These are phyloP conservation scores for Inosperma sp. DNA, from an alignment of 768 basidiomycete genomes.

Conservation along the genomic window DNA sequence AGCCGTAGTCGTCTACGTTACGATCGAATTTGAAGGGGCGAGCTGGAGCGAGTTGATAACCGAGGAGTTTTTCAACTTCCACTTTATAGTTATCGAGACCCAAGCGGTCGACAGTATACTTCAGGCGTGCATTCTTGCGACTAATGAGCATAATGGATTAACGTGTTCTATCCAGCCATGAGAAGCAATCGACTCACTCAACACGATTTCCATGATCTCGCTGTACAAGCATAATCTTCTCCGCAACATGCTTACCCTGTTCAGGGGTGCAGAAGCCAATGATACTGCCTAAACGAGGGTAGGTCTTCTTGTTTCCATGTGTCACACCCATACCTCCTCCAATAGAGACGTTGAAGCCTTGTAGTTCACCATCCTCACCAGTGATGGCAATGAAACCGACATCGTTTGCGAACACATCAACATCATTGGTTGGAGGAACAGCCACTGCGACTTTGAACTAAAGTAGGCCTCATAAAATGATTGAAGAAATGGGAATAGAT, in stretches of 20 bases:
- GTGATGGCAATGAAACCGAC: slow-evolving; percentile 95
- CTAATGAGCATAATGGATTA: slow-evolving; percentile 26
- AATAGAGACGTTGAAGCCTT: slow-evolving; percentile 89
- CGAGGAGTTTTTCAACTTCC: slow-evolving; percentile 86
- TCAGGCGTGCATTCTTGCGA: slow-evolving; percentile 84
- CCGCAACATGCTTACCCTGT: slow-evolving; percentile 81
- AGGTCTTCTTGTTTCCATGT: slow-evolving; percentile 98
- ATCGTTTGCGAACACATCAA: slow-evolving; percentile 94
- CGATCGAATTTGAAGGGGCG: slow-evolving; percentile 77
- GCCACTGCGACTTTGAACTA: slow-evolving; percentile 98
- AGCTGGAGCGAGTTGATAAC: slow-evolving; percentile 68
- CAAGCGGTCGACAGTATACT: slow-evolving; percentile 97
- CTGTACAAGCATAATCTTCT: slow-evolving; percentile 91
- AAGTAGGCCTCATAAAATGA: slow-evolving; percentile 1
- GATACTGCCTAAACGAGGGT: slow-evolving; percentile 81
- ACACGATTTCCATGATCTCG: slow-evolving; percentile 92
- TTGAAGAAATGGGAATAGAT: background rate
- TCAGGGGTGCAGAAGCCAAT: slow-evolving; percentile 92
- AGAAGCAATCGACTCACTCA: slow-evolving; percentile 56
- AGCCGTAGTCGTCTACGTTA: slow-evolving; percentile 94
- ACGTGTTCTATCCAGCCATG: background rate
- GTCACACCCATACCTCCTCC: slow-evolving; percentile 99
- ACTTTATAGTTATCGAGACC: slow-evolving; percentile 81
- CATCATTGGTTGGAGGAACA: slow-evolving; percentile 93
- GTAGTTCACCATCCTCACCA: slow-evolving; percentile 65